These are phyloP conservation scores for Tetracladium setigerum DNA, from an alignment of 495 filamentous ascomycete species.

Conservation along the genomic window DNA sequence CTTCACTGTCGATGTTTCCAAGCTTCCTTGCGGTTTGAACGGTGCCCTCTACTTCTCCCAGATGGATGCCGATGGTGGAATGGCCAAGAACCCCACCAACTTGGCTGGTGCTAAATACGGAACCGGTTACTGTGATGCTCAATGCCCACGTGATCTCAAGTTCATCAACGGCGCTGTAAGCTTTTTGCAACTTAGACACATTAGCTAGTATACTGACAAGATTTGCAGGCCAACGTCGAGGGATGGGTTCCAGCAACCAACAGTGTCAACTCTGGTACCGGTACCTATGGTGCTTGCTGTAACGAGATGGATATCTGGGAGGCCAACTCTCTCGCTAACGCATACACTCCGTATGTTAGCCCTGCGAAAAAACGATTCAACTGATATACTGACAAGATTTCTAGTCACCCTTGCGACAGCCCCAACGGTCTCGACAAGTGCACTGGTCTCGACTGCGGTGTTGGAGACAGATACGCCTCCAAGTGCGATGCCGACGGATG, in stretches of 20 bases:
- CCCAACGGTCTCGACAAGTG: slow-evolving; percentile 7
- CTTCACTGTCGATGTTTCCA: slow-evolving; percentile 59
- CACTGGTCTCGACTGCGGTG: slow-evolving; percentile 24
- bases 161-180: slow-evolving; percentile 60
- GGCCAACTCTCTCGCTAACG: slow-evolving; percentile 52
- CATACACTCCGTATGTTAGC: slow-evolving; percentile 50
- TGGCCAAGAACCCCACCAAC: slow-evolving; percentile 44
- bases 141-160: slow-evolving; percentile 57
- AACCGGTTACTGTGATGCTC: slow-evolving; percentile 72
- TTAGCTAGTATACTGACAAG: slow-evolving; percentile 31
- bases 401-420: slow-evolving; percentile 13
- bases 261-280: slow-evolving; percentile 47
- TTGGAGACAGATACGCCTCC: slow-evolving; percentile 35
- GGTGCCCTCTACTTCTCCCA: slow-evolving; percentile 62
- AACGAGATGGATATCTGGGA: slow-evolving; percentile 68
- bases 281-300: slow-evolving; percentile 56
- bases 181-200: background rate
- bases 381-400: slow-evolving; percentile 13
- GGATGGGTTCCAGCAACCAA: slow-evolving; percentile 44
- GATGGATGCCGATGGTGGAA: slow-evolving; percentile 59
- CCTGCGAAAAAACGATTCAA: slow-evolving; percentile 31
- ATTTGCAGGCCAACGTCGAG: slow-evolving; percentile 30
- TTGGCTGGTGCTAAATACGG: slow-evolving; percentile 63
- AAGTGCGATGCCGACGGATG: slow-evolving; percentile 72
- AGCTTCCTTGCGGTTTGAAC: slow-evolving; percentile 63